A percentile compares a stretch with the other conserved stretches of the same genome.
Conservation (phyloP, 2,329 filamentous ascomycete genomes). For the Colletotrichum siamense region DNA sequence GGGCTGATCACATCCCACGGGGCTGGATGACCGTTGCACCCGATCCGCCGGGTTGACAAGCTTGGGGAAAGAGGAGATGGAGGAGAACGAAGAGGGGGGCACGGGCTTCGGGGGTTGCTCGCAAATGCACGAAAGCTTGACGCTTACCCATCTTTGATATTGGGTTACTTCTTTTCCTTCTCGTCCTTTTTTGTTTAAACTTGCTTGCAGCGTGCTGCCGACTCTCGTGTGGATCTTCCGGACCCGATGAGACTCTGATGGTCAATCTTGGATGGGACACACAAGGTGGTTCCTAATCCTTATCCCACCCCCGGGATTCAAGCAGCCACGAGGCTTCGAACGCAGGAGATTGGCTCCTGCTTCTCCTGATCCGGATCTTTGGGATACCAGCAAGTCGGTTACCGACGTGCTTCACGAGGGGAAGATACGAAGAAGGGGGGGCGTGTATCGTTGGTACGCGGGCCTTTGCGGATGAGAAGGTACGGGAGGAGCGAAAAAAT, state of each 20-base stretch:
- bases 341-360: background rate
- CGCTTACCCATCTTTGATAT: conserved; percentile 18
- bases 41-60: conserved; percentile 4
- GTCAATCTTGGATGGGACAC: background rate
- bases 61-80: conserved; percentile 14
- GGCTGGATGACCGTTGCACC: conserved; percentile 14
- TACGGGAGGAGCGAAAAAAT: background rate
- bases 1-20: conserved; percentile 16
- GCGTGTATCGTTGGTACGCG: background rate
- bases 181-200: background rate
- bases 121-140: background rate
- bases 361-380: background rate
- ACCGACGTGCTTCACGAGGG: background rate
- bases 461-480: conserved; percentile 1
- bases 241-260: background rate
- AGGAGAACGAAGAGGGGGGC: background rate
- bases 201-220: background rate
- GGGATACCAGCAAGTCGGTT: background rate
- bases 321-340: background rate
- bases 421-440: background rate
- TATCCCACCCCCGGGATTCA: background rate
- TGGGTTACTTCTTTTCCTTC: background rate
- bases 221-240: conserved; percentile 1
- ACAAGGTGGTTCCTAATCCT: background rate
- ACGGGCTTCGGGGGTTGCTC: background rate